Evolutionary conservation across 1,284 basidiomycete species (phyloP), one percentile per base, ranked within the genome.

Genomic region (Ustilago hordei): DNA sequence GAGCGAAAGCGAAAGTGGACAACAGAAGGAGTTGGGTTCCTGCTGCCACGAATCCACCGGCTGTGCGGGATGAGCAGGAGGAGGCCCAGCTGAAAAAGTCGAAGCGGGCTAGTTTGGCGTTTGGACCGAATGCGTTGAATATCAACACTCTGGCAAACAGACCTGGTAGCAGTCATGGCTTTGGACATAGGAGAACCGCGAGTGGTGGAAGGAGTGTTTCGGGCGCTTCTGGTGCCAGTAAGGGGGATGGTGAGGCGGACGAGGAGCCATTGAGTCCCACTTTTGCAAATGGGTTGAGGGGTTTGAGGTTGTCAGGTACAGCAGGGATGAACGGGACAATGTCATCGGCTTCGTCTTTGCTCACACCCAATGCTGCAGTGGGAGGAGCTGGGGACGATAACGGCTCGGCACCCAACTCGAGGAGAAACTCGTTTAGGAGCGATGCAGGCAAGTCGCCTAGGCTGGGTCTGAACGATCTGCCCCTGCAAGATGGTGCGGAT

Each of bases 61-160:
- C 72, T 2, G 55, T 43, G 13, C 56, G 69, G 11, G 79, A 80
- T 36, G 82, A 82, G 15, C 58, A 67, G 28, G 80, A 84, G 34
- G 69, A 76, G 31, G 62, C 68, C 13, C 77, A 82, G 55, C 68
- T 77, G 12, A 69, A 63, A 35, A 72, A 67, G 60, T 78, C 78
- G 15, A 82, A 82, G 41, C 68, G 81, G 19, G 80, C 80, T 32
- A 80, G 77, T 58, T 64, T 83, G 35, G 73, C 74, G 4, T 81
- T 81, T 52, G 80, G 80, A 12, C 80, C 80, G 59, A 81, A 81
- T 39, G 75, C 78, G 23, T 62, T 77, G 32, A 73, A 60, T 23
- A 50, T 69, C 53, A 66, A 65, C 57, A 60, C 58, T 35, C 34
- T 67, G 6, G 57, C 55, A 8, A 54, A 34, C 12, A 55, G 75